Evolutionary conservation across 176 grass and related monocot species (phyloP).

Genomic region (Hsuehochloa calcarea): DNA sequence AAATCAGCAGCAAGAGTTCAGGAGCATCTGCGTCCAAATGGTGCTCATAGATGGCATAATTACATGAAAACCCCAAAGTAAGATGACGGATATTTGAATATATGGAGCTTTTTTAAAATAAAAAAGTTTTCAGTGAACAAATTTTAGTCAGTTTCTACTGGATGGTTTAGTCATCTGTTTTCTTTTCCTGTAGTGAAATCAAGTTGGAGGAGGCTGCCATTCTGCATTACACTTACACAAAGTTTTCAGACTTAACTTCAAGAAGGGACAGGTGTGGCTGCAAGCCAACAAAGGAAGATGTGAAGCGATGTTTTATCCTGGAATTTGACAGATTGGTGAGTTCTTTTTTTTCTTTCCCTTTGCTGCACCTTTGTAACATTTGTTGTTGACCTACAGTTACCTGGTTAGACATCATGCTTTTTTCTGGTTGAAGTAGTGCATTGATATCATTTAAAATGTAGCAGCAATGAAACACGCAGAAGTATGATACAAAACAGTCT

Average conservation of each 20-base stretch:
- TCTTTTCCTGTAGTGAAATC: conserved; percentile 68
- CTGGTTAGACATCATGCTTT: conserved; percentile 1
- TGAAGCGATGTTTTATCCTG: conserved; percentile 95
- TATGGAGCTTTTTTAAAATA: neutral
- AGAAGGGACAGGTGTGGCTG: conserved; percentile 92
- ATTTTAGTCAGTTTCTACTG: neutral
- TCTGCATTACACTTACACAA: conserved; percentile 94
- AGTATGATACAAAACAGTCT: neutral
- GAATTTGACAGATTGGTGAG: conserved; percentile 93
- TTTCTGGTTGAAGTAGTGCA: neutral
- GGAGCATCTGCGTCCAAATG: conserved; percentile 90
- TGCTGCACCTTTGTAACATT: neutral
- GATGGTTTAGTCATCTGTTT: conserved; percentile 17
- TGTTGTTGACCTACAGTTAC: neutral
- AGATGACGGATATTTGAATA: conserved; percentile 19
- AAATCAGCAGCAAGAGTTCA: conserved; percentile 95
- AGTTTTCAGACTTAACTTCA: conserved; percentile 91
- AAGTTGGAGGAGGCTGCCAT: conserved; percentile 97
- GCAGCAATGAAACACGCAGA: neutral
- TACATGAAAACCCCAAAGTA: conserved; percentile 98
- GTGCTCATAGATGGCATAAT: conserved; percentile 99
- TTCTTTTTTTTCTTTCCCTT: conserved; percentile 8
- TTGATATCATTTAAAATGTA: neutral
- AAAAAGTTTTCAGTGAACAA: neutral
- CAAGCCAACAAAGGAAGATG: conserved; percentile 97